Evolutionary conservation across 176 grass and related monocot species (phyloP).

Genomic region (Eleusine coracana): DNA sequence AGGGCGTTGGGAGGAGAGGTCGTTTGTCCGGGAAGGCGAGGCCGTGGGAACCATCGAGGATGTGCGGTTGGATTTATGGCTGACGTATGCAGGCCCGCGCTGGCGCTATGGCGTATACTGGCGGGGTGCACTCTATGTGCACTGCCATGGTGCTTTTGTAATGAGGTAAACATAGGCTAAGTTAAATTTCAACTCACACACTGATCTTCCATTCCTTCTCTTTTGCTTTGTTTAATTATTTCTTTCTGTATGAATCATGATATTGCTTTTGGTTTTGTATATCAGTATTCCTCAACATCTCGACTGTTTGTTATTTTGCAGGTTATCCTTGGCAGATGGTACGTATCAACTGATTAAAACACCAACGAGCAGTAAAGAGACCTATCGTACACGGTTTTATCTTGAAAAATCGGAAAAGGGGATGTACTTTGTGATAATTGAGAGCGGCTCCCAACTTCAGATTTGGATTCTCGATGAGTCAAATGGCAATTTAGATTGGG

Average conservation of each 20-base stretch:
- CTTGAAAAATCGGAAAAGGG: constrained; percentile 4
- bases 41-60: neutral
- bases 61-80: neutral
- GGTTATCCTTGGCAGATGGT: neutral
- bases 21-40: neutral
- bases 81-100: neutral
- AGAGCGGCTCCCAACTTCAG: neutral
- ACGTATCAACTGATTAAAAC: neutral
- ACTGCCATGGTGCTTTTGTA: neutral
- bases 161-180: neutral
- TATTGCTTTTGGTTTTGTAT: neutral
- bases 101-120: neutral
- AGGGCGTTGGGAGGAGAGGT: constrained; percentile 5
- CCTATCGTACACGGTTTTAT: neutral
- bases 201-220: too few species aligned
- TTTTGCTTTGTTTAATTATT: neutral
- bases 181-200: too few species aligned
- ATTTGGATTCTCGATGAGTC: neutral
- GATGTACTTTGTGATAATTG: constrained; percentile 2
- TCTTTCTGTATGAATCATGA: neutral
- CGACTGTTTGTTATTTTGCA: neutral
- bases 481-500: neutral
- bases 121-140: constrained; percentile 1
- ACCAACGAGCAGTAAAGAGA: too few species aligned
- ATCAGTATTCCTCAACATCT: neutral